These are phyloP conservation scores for Aphanomyces cochlioides DNA, from an alignment of 352 stramenopile species.

Conservation along the genomic window DNA sequence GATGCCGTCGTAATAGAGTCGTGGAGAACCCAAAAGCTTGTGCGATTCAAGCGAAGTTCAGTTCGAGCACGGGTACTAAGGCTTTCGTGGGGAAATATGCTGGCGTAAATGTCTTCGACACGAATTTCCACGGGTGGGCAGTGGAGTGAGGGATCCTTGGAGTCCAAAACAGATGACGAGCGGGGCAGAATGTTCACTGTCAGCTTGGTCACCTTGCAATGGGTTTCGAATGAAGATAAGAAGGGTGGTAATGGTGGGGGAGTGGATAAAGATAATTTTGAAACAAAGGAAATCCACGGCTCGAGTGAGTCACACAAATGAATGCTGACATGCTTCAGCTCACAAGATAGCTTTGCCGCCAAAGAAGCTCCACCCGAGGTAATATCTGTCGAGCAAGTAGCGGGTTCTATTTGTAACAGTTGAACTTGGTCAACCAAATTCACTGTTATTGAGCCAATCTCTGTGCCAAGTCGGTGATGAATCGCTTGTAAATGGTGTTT, in stretches of 20 bases:
- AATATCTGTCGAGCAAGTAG: slow-evolving; percentile 1
- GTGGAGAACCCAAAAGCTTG: slow-evolving; percentile 47
- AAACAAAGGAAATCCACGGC: slow-evolving; percentile 31
- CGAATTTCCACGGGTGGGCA: slow-evolving; percentile 46
- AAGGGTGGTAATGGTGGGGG: slow-evolving; percentile 21
- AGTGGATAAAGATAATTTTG: background rate
- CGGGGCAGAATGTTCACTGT: slow-evolving; percentile 41
- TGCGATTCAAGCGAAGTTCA: slow-evolving; percentile 55
- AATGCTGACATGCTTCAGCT: slow-evolving; percentile 32
- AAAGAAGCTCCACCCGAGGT: slow-evolving; percentile 9
- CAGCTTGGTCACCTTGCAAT: slow-evolving; percentile 56
- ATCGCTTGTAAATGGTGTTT: background rate
- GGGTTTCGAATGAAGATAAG: slow-evolving; percentile 47
- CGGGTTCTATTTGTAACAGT: background rate
- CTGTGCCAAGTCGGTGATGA: background rate
- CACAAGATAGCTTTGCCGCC: slow-evolving; percentile 30
- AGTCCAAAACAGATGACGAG: slow-evolving; percentile 33
- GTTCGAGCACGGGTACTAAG: slow-evolving; percentile 59
- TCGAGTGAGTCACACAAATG: slow-evolving; percentile 33
- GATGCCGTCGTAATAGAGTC: slow-evolving; percentile 39
- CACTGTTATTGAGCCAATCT: background rate
- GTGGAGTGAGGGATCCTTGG: slow-evolving; percentile 41
- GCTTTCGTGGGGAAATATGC: slow-evolving; percentile 50
- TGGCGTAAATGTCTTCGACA: slow-evolving; percentile 56
- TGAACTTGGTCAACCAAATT: background rate